A percentile compares a stretch with the other conserved stretches of the same genome.
phyloP scores from a whole-genome alignment of 106 monocot species.

The Triglochin maritima region DNA sequence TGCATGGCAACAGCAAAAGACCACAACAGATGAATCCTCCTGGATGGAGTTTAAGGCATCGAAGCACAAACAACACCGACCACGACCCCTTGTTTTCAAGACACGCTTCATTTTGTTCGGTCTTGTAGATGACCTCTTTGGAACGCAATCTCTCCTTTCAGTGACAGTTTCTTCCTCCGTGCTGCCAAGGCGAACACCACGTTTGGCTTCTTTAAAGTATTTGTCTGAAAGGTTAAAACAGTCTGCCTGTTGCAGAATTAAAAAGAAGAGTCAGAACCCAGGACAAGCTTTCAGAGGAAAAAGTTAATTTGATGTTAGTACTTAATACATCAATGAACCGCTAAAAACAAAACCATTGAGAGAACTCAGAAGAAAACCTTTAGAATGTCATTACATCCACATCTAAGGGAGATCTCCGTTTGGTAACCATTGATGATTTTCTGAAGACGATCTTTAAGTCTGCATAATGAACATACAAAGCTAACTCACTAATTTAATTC shows the following conservation, averaged over 20 bases:
- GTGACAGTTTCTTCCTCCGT: constrained; percentile 36
- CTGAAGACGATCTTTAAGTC: constrained; percentile 86
- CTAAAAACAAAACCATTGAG: not conserved
- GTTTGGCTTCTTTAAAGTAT: constrained; percentile 73
- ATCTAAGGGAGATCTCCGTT: constrained; percentile 86
- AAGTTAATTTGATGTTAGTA: not conserved
- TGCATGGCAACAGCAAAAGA: constrained; percentile 91
- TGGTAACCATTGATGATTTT: constrained; percentile 95
- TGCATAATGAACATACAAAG: constrained; percentile 7
- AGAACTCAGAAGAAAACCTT: constrained; percentile 50
- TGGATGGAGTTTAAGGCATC: constrained; percentile 60
- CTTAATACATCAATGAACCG: not conserved
- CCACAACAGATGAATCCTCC: constrained; percentile 42
- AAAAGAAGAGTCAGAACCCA: not conserved
- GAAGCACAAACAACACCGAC: constrained; percentile 84
- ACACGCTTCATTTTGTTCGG: constrained; percentile 26
- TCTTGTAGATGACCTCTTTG: constrained; percentile 7
- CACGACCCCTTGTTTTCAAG: constrained; percentile 69
- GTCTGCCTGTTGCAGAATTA: constrained; percentile 41
- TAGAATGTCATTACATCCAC: constrained; percentile 93
- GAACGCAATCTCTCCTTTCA: constrained; percentile 18
- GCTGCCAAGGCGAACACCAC: constrained; percentile 51
- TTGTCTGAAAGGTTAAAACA: constrained; percentile 81
- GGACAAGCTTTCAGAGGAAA: not conserved
- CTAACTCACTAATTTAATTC: not conserved